These are phyloP conservation scores for Tetradesmus obliquus DNA, from an alignment of 139 green algal species.

Conservation along the genomic window DNA sequence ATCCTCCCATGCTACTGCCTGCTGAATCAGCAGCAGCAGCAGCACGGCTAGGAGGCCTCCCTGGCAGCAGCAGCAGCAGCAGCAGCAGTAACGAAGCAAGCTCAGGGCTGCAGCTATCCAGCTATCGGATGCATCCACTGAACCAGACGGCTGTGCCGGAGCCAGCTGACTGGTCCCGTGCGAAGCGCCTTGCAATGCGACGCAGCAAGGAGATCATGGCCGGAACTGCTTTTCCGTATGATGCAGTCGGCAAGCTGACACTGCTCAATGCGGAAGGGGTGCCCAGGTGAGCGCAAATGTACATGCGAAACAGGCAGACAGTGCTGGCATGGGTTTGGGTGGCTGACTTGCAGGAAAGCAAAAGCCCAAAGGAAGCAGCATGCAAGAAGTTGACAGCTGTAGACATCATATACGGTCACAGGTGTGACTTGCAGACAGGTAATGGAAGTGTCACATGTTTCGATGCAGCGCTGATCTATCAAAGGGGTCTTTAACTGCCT, in stretches of 20 bases:
- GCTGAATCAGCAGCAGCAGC: conserved; percentile 64
- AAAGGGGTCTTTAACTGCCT: no score
- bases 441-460: no score
- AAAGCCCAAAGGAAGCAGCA: no score
- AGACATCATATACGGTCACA: no score
- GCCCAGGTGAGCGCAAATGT: not conserved
- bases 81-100: not conserved
- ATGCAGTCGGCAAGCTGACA: not conserved
- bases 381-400: no score
- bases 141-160: not conserved
- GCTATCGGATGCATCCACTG: not conserved
- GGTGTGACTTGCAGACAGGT: no score
- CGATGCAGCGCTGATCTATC: no score
- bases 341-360: no score
- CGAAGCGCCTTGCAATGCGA: not conserved
- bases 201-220: not conserved
- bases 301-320: not conserved
- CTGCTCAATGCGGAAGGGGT: not conserved
- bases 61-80: conserved; percentile 56
- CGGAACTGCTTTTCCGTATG: not conserved
- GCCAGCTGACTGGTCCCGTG: not conserved
- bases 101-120: not conserved
- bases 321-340: no score
- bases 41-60: not conserved
- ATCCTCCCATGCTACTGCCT: not conserved